Evolutionary conservation across 2,329 filamentous ascomycete species (phyloP).

Genomic region (Colletotrichum sidae): DNA sequence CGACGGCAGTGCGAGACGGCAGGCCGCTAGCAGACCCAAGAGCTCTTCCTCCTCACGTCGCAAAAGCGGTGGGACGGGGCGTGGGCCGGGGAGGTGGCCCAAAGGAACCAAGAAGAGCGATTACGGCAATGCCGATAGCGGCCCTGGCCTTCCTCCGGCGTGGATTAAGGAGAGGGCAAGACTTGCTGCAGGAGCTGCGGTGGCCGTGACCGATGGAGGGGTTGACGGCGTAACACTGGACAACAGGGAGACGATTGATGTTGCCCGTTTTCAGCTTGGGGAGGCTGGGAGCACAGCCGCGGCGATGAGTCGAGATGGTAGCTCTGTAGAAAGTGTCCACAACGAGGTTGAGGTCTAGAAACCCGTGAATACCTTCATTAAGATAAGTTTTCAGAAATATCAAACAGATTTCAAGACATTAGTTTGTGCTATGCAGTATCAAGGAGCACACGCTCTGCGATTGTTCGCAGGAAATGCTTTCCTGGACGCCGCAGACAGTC

Average conservation of each 20-base stretch:
- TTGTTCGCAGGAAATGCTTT: too few relatives aligned
- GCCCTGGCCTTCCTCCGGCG: constrained; percentile 70
- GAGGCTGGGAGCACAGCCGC: constrained; percentile 4
- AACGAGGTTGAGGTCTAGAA: background rate
- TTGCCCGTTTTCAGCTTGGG: constrained; percentile 35
- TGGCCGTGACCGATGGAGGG: constrained; percentile 25
- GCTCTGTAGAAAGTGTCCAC: background rate
- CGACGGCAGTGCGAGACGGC: constrained; percentile 42
- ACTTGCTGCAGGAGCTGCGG: constrained; percentile 22
- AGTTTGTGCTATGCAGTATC: too few relatives aligned
- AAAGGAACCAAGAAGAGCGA: constrained; percentile 77
- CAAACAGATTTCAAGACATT: too few relatives aligned
- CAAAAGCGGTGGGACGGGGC: constrained; percentile 71
- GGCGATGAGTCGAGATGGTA: background rate
- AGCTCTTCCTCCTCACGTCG: constrained; percentile 55
- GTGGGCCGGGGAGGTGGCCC: constrained; percentile 74
- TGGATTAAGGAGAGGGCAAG: constrained; percentile 56
- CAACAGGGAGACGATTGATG: constrained; percentile 32
- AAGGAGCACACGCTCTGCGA: too few relatives aligned
- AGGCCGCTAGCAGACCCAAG: constrained; percentile 51
- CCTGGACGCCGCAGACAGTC: too few relatives aligned
- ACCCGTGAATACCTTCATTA: too few relatives aligned
- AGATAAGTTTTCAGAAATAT: too few relatives aligned
- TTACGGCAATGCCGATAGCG: constrained; percentile 74
- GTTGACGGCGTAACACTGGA: constrained; percentile 37